Evolutionary conservation across 306 rosid genomes (phyloP).

Genomic region (Mimosa bimucronata): DNA sequence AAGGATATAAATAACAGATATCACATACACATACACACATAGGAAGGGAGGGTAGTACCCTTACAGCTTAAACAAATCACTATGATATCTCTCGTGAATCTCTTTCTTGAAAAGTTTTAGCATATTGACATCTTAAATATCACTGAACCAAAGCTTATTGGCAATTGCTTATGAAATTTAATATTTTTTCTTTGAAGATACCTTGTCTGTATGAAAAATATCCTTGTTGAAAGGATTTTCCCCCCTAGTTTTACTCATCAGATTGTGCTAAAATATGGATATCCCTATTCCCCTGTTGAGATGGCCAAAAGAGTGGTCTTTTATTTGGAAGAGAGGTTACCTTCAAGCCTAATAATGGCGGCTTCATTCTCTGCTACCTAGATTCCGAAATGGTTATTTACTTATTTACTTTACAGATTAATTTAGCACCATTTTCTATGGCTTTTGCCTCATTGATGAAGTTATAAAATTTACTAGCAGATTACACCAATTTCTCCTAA

Average conservation of each 20-base stretch:
- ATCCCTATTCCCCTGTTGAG: conserved; percentile 56
- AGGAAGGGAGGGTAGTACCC: not conserved
- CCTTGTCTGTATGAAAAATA: not conserved
- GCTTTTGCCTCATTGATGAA: too few species aligned
- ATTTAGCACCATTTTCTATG: too few species aligned
- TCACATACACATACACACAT: not conserved
- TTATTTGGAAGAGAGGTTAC: conserved; percentile 62
- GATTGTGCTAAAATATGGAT: conserved; percentile 58
- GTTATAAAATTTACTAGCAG: too few species aligned
- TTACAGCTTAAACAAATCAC: not conserved
- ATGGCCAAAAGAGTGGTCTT: conserved; percentile 68
- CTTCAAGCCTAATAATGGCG: conserved; percentile 49
- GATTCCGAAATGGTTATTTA: not conserved
- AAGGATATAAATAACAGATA: not conserved
- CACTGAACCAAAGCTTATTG: not conserved
- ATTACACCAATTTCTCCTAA: too few species aligned
- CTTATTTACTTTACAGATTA: not conserved
- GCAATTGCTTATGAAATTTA: not conserved
- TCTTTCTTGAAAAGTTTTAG: not conserved
- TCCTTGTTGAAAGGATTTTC: not conserved
- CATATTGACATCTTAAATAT: not conserved
- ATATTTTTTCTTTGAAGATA: not conserved
- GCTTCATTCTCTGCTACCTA: not conserved
- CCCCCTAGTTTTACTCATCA: conserved; percentile 26
- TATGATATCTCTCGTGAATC: not conserved